These are phyloP conservation scores for Vigna trinervia DNA, from an alignment of 306 rosid genomes.

Conservation along the genomic window DNA sequence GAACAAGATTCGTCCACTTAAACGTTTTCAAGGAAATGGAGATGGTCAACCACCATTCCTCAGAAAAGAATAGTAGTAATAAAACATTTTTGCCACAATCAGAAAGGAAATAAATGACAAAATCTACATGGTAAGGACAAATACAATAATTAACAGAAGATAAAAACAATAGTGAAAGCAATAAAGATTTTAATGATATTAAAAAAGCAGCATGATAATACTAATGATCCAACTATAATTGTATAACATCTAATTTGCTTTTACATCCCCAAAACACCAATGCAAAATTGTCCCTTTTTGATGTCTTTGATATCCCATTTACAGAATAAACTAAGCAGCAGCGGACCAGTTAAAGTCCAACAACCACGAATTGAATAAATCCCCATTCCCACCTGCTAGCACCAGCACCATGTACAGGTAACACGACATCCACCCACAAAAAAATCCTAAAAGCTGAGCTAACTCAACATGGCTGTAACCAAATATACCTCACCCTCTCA, in stretches of 20 bases:
- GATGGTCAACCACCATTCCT: conserved; percentile 13
- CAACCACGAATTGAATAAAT: conserved; percentile 63
- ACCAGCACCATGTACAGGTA: conserved; percentile 61
- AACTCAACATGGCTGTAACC: conserved; percentile 39
- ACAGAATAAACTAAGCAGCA: conserved; percentile 64
- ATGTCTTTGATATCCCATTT: conserved; percentile 67
- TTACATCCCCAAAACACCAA: conserved; percentile 42
- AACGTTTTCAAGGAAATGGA: not conserved
- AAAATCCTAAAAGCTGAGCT: conserved; percentile 32
- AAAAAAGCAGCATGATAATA: conserved; percentile 30
- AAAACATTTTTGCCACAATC: not conserved
- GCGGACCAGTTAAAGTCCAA: conserved; percentile 54
- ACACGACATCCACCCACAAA: not conserved
- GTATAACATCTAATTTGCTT: conserved; percentile 47
- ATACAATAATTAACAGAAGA: not conserved
- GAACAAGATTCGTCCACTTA: not conserved
- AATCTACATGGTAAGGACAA: not conserved
- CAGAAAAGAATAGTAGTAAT: not conserved
- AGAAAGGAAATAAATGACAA: conserved; percentile 1
- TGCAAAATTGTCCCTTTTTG: conserved; percentile 53
- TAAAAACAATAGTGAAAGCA: conserved; percentile 24
- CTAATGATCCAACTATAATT: conserved; percentile 48
- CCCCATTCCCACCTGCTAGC: conserved; percentile 43
- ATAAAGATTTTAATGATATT: conserved; percentile 33
- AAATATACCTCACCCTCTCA: conserved; percentile 63